Evolutionary conservation across 768 basidiomycete genomes (phyloP).

Genomic region (Neoboletus brunneissimus): DNA sequence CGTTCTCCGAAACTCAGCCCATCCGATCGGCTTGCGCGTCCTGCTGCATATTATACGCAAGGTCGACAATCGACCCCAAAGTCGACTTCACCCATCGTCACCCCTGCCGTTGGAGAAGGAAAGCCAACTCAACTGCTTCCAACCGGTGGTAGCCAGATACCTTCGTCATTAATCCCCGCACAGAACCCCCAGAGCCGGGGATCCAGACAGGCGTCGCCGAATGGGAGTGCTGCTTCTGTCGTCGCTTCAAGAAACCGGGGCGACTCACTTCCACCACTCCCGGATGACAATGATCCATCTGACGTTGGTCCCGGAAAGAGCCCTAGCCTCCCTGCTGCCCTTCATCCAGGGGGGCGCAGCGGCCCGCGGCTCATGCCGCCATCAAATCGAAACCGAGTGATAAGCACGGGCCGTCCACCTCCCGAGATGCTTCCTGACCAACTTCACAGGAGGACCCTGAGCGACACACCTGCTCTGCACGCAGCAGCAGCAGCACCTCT

Average conservation of each 20-base stretch:
- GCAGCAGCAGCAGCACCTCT: neutral
- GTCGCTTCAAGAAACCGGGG: slow-evolving; percentile 19
- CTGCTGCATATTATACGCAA: slow-evolving; percentile 27
- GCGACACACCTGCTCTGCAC: slow-evolving; percentile 15
- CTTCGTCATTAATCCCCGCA: slow-evolving; percentile 26
- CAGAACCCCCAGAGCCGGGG: slow-evolving; percentile 4
- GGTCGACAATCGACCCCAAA: slow-evolving; percentile 18
- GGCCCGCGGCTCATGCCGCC: slow-evolving; percentile 19
- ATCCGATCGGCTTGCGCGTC: slow-evolving; percentile 50
- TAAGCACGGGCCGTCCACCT: slow-evolving; percentile 7
- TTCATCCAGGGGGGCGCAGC: slow-evolving; percentile 39
- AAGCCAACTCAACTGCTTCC: slow-evolving; percentile 5
- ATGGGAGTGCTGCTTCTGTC: slow-evolving; percentile 4
- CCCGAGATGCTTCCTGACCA: slow-evolving; percentile 8
- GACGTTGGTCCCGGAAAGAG: slow-evolving; percentile 22
- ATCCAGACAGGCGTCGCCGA: slow-evolving; percentile 8
- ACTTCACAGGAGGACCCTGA: slow-evolving; percentile 7
- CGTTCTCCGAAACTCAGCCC: slow-evolving; percentile 53
- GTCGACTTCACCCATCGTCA: slow-evolving; percentile 9
- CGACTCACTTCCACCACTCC: slow-evolving; percentile 42
- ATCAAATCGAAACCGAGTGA: slow-evolving; percentile 13
- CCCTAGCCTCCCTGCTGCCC: slow-evolving; percentile 35
- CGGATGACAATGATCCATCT: slow-evolving; percentile 25
- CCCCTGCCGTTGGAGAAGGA: slow-evolving; percentile 12
- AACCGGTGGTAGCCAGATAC: slow-evolving; percentile 9